Evolutionary conservation across 1,284 basidiomycete species (phyloP).

Genomic region (Fomes fomentarius): DNA sequence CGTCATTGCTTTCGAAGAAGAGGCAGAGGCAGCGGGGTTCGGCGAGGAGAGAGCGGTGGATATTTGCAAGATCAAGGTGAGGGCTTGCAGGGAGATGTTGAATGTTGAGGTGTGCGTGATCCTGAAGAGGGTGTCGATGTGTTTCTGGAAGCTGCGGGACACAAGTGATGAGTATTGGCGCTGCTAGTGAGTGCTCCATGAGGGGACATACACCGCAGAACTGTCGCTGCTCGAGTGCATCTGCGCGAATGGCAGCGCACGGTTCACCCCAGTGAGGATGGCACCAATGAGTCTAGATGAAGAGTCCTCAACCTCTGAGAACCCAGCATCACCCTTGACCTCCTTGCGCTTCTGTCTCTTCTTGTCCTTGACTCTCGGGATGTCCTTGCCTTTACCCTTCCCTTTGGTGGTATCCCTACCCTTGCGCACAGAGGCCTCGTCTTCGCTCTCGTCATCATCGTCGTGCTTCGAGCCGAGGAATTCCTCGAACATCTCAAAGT

Average conservation of each 20-base stretch:
- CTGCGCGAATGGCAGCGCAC: conserved; percentile 92
- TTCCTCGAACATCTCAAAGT: conserved; percentile 95
- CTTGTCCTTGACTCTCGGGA: conserved; percentile 21
- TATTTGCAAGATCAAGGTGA: conserved; percentile 92
- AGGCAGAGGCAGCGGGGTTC: conserved; percentile 37
- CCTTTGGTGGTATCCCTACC: conserved; percentile 36
- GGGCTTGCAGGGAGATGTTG: conserved; percentile 95
- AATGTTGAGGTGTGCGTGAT: conserved; percentile 96
- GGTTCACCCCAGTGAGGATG: conserved; percentile 93
- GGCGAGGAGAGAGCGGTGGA: conserved; percentile 49
- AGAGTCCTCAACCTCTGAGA: conserved; percentile 76
- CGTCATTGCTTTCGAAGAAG: conserved; percentile 27
- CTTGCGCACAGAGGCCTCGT: conserved; percentile 34
- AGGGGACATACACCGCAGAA: conserved; percentile 41
- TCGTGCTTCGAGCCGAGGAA: conserved; percentile 60
- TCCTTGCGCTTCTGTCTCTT: conserved; percentile 46
- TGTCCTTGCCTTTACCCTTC: conserved; percentile 35
- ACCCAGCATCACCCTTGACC: conserved; percentile 60
- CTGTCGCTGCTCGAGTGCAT: conserved; percentile 56
- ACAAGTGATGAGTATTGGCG: not conserved
- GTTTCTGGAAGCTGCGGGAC: conserved; percentile 74
- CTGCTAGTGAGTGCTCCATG: too few relatives aligned
- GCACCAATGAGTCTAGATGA: conserved; percentile 90
- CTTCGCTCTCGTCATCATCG: conserved; percentile 37
- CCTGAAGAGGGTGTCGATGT: conserved; percentile 93